These are phyloP conservation scores for Pichia phayaonensis DNA, from an alignment of 805 yeast species.

Conservation along the genomic window DNA sequence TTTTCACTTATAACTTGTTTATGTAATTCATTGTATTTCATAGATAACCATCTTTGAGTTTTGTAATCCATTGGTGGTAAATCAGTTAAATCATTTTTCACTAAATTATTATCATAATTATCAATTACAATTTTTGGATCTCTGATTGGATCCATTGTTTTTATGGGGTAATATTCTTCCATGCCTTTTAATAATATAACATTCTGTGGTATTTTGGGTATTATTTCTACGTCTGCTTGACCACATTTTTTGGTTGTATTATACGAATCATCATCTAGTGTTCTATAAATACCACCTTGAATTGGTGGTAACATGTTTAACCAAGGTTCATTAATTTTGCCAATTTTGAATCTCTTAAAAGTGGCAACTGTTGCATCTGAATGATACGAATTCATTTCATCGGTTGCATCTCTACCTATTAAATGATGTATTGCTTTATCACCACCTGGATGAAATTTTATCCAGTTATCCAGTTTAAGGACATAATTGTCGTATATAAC, in stretches of 20 bases:
- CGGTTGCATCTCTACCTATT: conserved; percentile 87
- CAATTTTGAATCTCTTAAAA: conserved; percentile 57
- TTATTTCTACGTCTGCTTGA: conserved; percentile 33
- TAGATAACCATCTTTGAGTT: conserved; percentile 53
- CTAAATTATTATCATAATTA: conserved; percentile 49
- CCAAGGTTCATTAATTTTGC: conserved; percentile 61
- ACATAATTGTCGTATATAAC: conserved; percentile 59
- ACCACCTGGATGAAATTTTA: conserved; percentile 80
- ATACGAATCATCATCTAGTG: conserved; percentile 14
- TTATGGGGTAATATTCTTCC: conserved; percentile 30
- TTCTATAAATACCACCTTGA: conserved; percentile 60
- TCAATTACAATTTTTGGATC: conserved; percentile 49
- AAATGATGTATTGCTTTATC: conserved; percentile 75
- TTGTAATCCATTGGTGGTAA: conserved; percentile 61
- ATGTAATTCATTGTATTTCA: conserved; percentile 57
- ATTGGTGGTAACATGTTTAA: conserved; percentile 76
- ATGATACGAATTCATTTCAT: conserved; percentile 85
- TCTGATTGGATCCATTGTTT: conserved; percentile 29
- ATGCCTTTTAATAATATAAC: conserved; percentile 34
- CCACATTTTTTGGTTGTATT: conserved; percentile 29
- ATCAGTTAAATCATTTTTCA: conserved; percentile 45
- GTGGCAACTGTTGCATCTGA: conserved; percentile 43
- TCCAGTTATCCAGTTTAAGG: conserved; percentile 63
- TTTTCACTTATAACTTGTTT: conserved; percentile 46
- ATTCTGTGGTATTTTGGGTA: conserved; percentile 47